These are phyloP conservation scores for Fusarium mexicanum DNA, from an alignment of 2,329 filamentous ascomycete genomes.

Conservation along the genomic window DNA sequence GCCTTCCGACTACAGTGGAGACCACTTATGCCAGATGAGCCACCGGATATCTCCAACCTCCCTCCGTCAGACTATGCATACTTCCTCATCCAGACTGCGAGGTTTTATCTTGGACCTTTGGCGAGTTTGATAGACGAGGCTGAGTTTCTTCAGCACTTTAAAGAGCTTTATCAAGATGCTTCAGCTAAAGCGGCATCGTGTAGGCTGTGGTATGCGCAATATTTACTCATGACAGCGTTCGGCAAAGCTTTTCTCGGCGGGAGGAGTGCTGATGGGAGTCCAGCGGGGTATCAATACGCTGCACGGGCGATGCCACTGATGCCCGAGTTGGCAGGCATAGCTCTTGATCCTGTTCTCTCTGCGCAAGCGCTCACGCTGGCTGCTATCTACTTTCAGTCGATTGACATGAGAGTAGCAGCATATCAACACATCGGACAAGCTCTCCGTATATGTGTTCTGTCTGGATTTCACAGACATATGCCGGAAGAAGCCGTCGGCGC, in stretches of 20 bases:
- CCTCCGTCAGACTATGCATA: constrained; percentile 38
- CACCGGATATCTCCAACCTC: constrained; percentile 33
- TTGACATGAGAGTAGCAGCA: constrained; percentile 52
- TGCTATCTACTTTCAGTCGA: constrained; percentile 52
- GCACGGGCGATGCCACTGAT: constrained; percentile 51
- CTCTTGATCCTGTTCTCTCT: constrained; percentile 32
- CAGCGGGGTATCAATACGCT: constrained; percentile 52
- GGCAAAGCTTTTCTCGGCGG: constrained; percentile 46
- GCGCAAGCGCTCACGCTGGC: constrained; percentile 47
- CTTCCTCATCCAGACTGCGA: constrained; percentile 38
- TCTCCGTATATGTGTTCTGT: constrained; percentile 46
- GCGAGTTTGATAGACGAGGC: constrained; percentile 35
- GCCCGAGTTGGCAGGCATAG: constrained; percentile 46
- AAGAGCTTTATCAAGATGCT: constrained; percentile 38
- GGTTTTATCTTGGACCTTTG: constrained; percentile 35
- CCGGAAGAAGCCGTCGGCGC: constrained; percentile 34
- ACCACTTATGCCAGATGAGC: constrained; percentile 32
- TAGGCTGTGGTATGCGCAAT: constrained; percentile 47
- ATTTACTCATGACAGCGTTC: constrained; percentile 47
- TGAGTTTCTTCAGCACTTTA: constrained; percentile 28
- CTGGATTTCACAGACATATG: constrained; percentile 44
- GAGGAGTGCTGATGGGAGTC: constrained; percentile 41
- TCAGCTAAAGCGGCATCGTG: constrained; percentile 23
- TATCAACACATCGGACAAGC: constrained; percentile 51
- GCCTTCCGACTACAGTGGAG: constrained; percentile 39